Base-by-base conservation (phyloP, 345 rosid genomes). In the Psidium guajava region DNA sequence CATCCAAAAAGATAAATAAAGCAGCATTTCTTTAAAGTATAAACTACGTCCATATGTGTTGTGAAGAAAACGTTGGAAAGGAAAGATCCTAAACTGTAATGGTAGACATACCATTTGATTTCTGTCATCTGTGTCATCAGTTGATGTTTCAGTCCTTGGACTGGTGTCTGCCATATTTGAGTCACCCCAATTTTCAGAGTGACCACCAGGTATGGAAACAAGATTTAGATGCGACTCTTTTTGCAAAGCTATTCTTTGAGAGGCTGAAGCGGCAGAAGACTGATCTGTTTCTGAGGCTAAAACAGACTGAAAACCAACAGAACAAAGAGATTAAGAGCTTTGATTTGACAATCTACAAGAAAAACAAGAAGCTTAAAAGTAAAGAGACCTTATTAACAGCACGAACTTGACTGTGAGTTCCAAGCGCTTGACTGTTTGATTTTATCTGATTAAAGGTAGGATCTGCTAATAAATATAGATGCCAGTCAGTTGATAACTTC, bases 71-170 rank as follows among this genome's bases (percentile, higher is more conserved):
- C n/a, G 56, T 54, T 75, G 47, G 57, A 81, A 50, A 28, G 50
- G 36, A 82, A 36, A 36, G 50, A 81, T 24, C 51, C 27, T 28
- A 25, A 81, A 25, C 84, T 16, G 83, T 14, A 32, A 40, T 50
- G 47, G 88, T 89, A 58, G 59, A 40, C 44, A 89, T 88, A 96
- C 99, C 97, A 93, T 91, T 84, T 84, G 95, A 90, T 91, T 93
- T 92, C 92, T 93, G 85, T 94, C 97, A 86, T 95, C 99, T 47
- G 98, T 92, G 85, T 95, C 98, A 52, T 95, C 98, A 56, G 98
- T 92, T 85, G 98, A 96, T 80, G 89, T 92, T 89, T 95, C 98
- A 55, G 97, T 95, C 89, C 93, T 93, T 84, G 98, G 96, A 89
- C 99, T 95, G 58, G 94, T 93, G 88, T 95, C 98, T 50, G 95